Evolutionary conservation across 164 flowering plant genomes (phyloP), one percentile per base, ranked within the genome.

Genomic region (Tinospora cordifolia): DNA sequence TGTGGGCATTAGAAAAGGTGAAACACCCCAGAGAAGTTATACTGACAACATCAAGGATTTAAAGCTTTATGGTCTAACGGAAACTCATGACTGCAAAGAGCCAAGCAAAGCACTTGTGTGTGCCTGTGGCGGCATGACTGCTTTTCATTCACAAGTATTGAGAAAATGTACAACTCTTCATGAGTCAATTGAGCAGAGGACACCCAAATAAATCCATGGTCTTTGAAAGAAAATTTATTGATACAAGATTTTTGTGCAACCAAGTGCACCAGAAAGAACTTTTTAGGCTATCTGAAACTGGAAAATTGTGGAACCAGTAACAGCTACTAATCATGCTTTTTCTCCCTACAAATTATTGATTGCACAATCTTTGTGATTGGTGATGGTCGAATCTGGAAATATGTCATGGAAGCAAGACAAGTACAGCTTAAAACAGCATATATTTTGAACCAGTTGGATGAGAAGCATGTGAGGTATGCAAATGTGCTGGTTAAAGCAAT

Each of bases 401-500:
- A 71, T 30, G 93, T 84, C 12, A 88, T 86, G 58, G 79, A 72
- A 22, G 85, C 79, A 70, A 93, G 82, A 81, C 82, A 93, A 26
- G 78, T 76, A 79, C 95, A 89, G 65, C 78, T 78, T 24, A 80
- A 57, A 67, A 78, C 83, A 38, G 87, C 87, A 70, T 91, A 93
- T 7, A 89, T 30, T 76, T 79, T 93, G 69, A 91, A 88, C 90
- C 90, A 90, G 62, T 76, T 25, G 17, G 88, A 82, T 44, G 90
- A 85, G 74, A 80, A 87, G 62, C 87, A 34, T 30, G 93, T 85
- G 22, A 84, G 79, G 74, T 34, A 86, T 8, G 79, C 77, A 69
- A 78, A 83, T 3, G 76, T 30, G 68, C 76, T 21, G 11, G 92
- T 91, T 21, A 82, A 60, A 65, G 80, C 69, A 39, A 93, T 76